Base-by-base conservation (phyloP, 306 rosid genomes). In the Crotalaria pallida region DNA sequence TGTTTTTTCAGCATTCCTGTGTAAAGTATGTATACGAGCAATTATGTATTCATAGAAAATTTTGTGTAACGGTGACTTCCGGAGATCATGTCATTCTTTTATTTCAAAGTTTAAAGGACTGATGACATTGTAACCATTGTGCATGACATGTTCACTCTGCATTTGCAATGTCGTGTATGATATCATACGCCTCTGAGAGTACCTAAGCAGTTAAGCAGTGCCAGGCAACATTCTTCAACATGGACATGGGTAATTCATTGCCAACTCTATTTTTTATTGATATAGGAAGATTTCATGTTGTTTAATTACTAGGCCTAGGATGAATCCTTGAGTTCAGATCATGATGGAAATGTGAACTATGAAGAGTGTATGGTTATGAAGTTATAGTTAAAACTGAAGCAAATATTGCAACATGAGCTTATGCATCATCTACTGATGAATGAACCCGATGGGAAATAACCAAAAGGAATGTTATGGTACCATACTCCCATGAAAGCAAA, bases 11-110 rank as follows among this genome's bases (percentile, higher is more conserved):
- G 79, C 85, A 65, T 69, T 76, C 75, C 79, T 61, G 78, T 80
- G 88, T 80, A 83, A 83, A 81, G 79, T 79, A 51, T 65, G 58
- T 57, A n/a, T 58, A 58, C 78, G 69, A 77, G 80, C 79, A 79
- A 67, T 77, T 80, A 84, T 80, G 64, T 81, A 77, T 71, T 58
- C 58, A 84, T 76, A 84, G 86, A 77, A 79, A 74, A 77, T 81
- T 72, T 75, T 73, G 84, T 88, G 82, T 70, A 29, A 45, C 78
- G 75, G 21, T 77, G 82, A 72, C 71, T 66, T 71, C 56, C 38
- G 69, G 65, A 78, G 82, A 65, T 74, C 65, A 67, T 78, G 65
- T 55, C 86, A 79, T 71, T 85, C 81, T 80, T 86, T 73, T 68
- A 67, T 80, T 79, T 51, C 81, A 36, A 61, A 53, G 68, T 62